These are phyloP conservation scores for Cystoderma amianthinum DNA, from an alignment of 768 basidiomycete species.

Conservation along the genomic window DNA sequence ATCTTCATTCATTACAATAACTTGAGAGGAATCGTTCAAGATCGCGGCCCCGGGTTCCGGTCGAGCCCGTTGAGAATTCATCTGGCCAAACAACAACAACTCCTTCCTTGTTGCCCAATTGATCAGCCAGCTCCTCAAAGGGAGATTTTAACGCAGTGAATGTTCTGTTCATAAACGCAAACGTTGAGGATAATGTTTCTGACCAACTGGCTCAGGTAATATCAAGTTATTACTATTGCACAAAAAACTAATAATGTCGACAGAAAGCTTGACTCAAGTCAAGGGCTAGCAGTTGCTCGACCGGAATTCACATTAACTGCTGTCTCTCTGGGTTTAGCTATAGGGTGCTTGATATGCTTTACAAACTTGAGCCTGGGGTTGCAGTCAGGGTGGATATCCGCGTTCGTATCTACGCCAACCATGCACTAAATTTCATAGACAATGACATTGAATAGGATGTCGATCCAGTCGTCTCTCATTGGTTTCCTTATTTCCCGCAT, in stretches of 20 bases:
- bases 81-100: too few species aligned
- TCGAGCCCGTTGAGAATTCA: too few species aligned
- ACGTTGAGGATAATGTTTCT: too few species aligned
- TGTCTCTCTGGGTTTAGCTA: constrained; percentile 69
- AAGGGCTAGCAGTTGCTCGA: constrained; percentile 14
- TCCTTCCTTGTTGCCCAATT: too few species aligned
- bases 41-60: too few species aligned
- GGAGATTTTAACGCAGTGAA: too few species aligned
- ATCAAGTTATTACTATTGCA: neutral
- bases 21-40: too few species aligned
- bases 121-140: too few species aligned
- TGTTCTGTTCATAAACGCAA: too few species aligned
- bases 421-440: neutral
- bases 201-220: neutral
- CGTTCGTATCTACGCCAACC: constrained; percentile 37
- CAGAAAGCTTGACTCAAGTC: neutral
- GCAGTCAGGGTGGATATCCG: constrained; percentile 87
- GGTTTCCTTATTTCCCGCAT: constrained; percentile 82
- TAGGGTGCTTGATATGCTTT: constrained; percentile 85
- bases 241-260: neutral
- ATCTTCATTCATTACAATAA: too few species aligned
- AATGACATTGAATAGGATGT: constrained; percentile 64
- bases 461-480: constrained; percentile 88
- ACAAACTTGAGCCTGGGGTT: constrained; percentile 88
- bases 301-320: constrained; percentile 47